Evolutionary conservation across 495 filamentous ascomycete genomes (phyloP), one percentile per base, ranked within the genome.

Genomic region (Bathelium albidoporum): DNA sequence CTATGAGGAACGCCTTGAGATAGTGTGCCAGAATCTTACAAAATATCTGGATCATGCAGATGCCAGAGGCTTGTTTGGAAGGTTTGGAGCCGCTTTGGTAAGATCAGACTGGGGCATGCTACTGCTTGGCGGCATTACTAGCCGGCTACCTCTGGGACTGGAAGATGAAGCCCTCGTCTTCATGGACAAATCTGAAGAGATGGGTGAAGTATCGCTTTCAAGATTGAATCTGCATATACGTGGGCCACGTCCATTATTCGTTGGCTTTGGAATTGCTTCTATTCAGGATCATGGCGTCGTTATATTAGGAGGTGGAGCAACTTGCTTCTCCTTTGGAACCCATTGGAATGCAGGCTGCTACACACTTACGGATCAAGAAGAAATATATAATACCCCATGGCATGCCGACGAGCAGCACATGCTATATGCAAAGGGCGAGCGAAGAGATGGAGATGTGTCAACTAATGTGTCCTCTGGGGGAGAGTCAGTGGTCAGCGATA

Each of bases 301-400:
- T 2, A 72, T 96, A 1, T 72, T 87, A 39, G 90, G 90, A 10
- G 91, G 92, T 18, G 91, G 92, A 22, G 89, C 89, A 29, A 88
- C 91, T 0, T 95, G 91, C 72, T 96, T 95, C 74, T 90, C 89
- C 0, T 93, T 95, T 80, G 90, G 89, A 9, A 85, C 85, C 16
- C 86, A 80, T 65, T 90, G 87, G 84, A 90, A 88, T 62, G 76
- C 81, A 52, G 85, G 81, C 0, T 79, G 79, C 44, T 85, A 80
- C 73, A 64, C 71, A 24, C 58, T 85, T 58, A 70, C 62, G 32
- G 49, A 67, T 53, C 18, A 62, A 12, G 61, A 62, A 9, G 43
- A 55, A 29, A 16, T 14, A n/a, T 62, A 26, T 29, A 32, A 62
- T 7, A 9, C 49, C 20, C 49, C 24, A 29, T 55, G 49, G 49